phyloP scores from a whole-genome alignment of 768 basidiomycete genomes.

The Suillus hirtellus region DNA sequence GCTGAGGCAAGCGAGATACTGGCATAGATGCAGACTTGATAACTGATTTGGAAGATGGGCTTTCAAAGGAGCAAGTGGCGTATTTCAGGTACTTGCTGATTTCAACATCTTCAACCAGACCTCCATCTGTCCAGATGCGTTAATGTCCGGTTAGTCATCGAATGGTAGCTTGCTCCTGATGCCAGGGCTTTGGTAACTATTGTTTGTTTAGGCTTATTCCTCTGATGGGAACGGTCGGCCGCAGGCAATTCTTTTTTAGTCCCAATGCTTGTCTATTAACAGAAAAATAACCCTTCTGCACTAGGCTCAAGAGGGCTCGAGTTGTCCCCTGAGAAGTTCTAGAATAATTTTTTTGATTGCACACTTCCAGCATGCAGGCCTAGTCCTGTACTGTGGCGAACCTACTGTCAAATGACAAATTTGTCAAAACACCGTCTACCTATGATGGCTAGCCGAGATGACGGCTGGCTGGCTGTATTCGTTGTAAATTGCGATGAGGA shows the following conservation, averaged over 20 bases:
- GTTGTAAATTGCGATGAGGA: slow-evolving; percentile 32
- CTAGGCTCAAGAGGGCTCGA: slow-evolving; percentile 5
- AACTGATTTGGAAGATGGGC: neutral
- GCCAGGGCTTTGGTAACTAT: slow-evolving; percentile 20
- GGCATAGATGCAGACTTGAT: neutral
- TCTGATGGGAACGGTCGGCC: slow-evolving; percentile 10
- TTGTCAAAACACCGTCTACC: neutral
- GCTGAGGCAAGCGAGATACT: neutral
- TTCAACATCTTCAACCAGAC: neutral
- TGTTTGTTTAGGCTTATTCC: slow-evolving; percentile 7
- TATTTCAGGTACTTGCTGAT: neutral
- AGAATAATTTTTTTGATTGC: slow-evolving; percentile 1
- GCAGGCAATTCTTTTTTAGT: slow-evolving; percentile 7
- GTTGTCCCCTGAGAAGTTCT: slow-evolving; percentile 6
- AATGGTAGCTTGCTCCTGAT: slow-evolving; percentile 16
- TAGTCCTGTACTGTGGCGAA: neutral
- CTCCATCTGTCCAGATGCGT: slow-evolving; percentile 23
- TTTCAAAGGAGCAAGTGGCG: neutral
- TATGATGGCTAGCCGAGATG: slow-evolving; percentile 6
- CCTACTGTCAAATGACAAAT: slow-evolving; percentile 6
- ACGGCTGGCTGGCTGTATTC: slow-evolving; percentile 16
- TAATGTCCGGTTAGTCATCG: slow-evolving; percentile 24
- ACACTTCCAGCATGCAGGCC: slow-evolving; percentile 2
- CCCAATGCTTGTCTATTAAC: slow-evolving; percentile 2
- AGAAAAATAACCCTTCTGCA: slow-evolving; percentile 8